phyloP scores from a whole-genome alignment of 2,329 filamentous ascomycete species.

The Talaromyces rugulosus region DNA sequence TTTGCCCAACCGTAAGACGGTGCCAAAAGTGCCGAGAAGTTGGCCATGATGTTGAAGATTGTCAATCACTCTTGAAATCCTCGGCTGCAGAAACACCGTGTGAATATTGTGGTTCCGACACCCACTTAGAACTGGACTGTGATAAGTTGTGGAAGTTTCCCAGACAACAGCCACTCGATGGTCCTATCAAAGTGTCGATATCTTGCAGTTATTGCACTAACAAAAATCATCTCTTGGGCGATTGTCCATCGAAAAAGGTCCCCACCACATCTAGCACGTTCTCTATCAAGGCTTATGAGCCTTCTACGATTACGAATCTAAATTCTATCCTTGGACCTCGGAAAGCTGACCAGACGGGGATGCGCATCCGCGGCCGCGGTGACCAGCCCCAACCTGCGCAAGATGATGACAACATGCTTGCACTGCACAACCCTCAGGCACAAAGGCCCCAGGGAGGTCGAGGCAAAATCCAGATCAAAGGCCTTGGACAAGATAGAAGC shows the following conservation, averaged over 20 bases:
- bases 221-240: constrained; percentile 40
- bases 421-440: constrained; percentile 20
- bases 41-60: constrained; percentile 53
- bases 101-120: constrained; percentile 53
- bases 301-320: constrained; percentile 35
- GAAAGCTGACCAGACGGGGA: constrained; percentile 14
- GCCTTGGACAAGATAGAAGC: constrained; percentile 25
- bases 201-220: constrained; percentile 43
- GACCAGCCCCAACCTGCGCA: constrained; percentile 29
- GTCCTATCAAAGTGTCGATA: constrained; percentile 37
- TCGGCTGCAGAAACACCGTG: constrained; percentile 55
- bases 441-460: constrained; percentile 17
- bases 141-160: constrained; percentile 54
- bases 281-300: constrained; percentile 34
- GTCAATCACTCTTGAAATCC: constrained; percentile 55
- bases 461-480: constrained; percentile 33
- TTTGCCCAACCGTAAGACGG: constrained; percentile 38
- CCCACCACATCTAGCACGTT: constrained; percentile 32
- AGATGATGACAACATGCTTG: constrained; percentile 31
- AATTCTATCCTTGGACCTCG: constrained; percentile 22
- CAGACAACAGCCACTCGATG: constrained; percentile 18
- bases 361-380: constrained; percentile 36
- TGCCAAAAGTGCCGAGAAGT: constrained; percentile 58
- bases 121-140: constrained; percentile 60
- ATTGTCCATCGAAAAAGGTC: constrained; percentile 35